Base-by-base conservation (phyloP, 352 stramenopile species). In the Phytophthora foliorum region DNA sequence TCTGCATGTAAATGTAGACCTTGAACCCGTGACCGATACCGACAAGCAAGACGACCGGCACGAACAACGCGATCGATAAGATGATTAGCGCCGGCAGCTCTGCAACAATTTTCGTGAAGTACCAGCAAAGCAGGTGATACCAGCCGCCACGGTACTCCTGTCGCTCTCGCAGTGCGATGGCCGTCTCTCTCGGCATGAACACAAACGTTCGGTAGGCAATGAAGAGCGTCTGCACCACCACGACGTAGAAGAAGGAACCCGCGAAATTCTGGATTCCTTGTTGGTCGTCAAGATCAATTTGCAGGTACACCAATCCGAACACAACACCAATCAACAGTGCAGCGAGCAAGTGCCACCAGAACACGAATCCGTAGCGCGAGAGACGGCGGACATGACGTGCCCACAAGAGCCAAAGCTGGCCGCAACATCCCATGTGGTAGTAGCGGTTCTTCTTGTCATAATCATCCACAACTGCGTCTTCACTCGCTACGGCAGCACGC, bases 251-350 rank as follows among this genome's bases (percentile, higher is more conserved):
- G 57, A 88, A 86, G 9, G 64, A 65, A 22, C 81, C 79, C 1
- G 69, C 46, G 46, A 84, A 85, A 53, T 86, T 84, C 52, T 90
- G 81, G 31, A 87, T 82, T 3, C 81, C 76, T 22, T 86, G 69
- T 42, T 85, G 74, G 32, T 74, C 55, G 24, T 86, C 29, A 9
- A 80, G 56, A 9, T 88, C 75, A n/a, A 88, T 45, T 11, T 84
- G 70, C 14, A 81, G 54, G 53, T 78, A 84, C 9, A 84, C 59
- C 5, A 84, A 62, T 0, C 78, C 78, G 39, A 85, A 78, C 14
- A 89, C 51, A 0, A 89, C 48, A 5, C 70, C 72, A 25, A 88
- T 75, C 45, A 90, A 57, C n/a, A 90, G 63, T 6, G 84, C 74
- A 44, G 69, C 69, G 5, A 84, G 62, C 10, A 82, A 67, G 57